Evolutionary conservation across 306 rosid species (phyloP), one percentile per base, ranked within the genome.

Genomic region (Ochetophila trinervis): DNA sequence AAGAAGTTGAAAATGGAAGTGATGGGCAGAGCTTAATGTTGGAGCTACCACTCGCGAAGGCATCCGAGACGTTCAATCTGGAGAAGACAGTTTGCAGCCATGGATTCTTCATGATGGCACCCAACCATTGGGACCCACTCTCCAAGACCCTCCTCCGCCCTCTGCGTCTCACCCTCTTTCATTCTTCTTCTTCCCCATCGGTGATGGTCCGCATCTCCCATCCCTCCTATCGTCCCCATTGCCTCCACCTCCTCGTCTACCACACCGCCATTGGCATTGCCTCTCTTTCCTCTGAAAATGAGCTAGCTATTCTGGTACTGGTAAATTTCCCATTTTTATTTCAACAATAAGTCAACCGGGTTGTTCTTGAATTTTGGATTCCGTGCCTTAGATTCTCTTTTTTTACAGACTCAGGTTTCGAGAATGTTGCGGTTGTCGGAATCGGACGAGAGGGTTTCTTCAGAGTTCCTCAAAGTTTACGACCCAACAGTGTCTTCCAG

Each of bases 101-200:
- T 53, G 88, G 88, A 6, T 53, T 83, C 16, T 77, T 80, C 83
- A 80, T 77, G 88, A 83, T 80, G 88, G 76, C 85, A n/a, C 85
- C 88, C 6, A 83, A 77, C 48, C 56, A 24, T 4, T 80, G 88
- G 85, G 74, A 83, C 64, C 85, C 83, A 3, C 64, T 74, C 65
- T 71, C 85, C 79, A 77, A 77, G 37, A 63, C 85, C 70, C 76
- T 83, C 59, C 62, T 69, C 6, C 84, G 80, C 58, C 82, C 84
- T 8, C 73, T 79, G 9, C 75, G 55, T n/a, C 79, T 76, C 18
- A 34, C 30, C 48, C 77, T 56, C 68, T 23, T 45, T 20, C 20
- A 32, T 27, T 12, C 3, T 57, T 27, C 62, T 17, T 7, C 50
- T 13, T n/a, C 20, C 14, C 20, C 1, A 19, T 66, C 84, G 1